Base-by-base conservation (phyloP, 2,329 filamentous ascomycete species). In the Alternaria sp. region DNA sequence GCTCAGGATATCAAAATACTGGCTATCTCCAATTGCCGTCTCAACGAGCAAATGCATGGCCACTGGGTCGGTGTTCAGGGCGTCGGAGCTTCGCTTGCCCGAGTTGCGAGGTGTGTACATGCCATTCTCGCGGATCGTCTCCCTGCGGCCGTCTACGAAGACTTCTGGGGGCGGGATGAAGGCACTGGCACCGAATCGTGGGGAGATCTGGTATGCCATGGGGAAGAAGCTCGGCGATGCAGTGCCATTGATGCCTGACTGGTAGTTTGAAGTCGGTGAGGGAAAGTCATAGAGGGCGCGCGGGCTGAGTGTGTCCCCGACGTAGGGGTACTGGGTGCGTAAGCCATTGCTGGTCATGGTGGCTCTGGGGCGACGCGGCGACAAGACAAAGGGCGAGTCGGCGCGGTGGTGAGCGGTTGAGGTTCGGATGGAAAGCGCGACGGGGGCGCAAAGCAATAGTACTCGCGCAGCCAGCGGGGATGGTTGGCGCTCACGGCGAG, bases 1-100 rank as follows among this genome's bases (percentile, higher is more conserved):
- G 0, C 94, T 92, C 63, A 99, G 78, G 25, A 99, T 89, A 74
- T 94, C 90, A 77, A 90, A 99, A 70, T 89, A 83, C 74, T 89
- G 90, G 81, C 93, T 96, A 80, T 99, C 95, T 61, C 90, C 87
- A 62, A 99, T 87, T 20, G 95, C 95, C 20, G 93, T 98, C 82
- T 98, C 94, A 63, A 95, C 94, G 60, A 99, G 86, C 48, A 99
- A 83, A 78, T 98, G 96, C 77, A 97, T 89, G 70, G 93, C 91
- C 45, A 99, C 85, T 0, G 85, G 85, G 70, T 90, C 87, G 66
- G 81, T 83, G 60, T 75, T 71, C 40, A 78, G 65, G 34, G 66
- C 62, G 10, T 74, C 74, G 16, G 75, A 76, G 59, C 65, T 69
- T 11, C 75, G 71, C 51, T 75, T 71, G 27, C 69, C 61, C 20